Base-by-base conservation (phyloP, 345 rosid genomes). In the Eucalyptus pauciflora region DNA sequence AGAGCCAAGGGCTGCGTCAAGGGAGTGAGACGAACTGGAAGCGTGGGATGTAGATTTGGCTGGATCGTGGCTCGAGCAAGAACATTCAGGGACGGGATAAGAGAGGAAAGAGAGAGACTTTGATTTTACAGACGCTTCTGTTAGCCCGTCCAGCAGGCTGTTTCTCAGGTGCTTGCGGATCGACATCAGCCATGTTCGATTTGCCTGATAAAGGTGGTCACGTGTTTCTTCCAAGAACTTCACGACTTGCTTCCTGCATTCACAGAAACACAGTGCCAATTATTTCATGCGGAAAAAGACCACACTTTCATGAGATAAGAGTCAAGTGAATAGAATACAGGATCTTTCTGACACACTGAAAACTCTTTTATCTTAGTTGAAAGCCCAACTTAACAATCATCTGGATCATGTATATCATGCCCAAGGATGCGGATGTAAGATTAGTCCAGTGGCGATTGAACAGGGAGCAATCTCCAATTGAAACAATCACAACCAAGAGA, bases 11-110 rank as follows among this genome's bases (percentile, higher is more conserved):
- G 92, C 89, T 29, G 94, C 86, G 69, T 92, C 92, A 88, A 95
- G 85, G 37, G 91, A 81, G 85, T 58, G 89, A n/a, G 85, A n/a
- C 8, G 90, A 48, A 85, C 88, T 88, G 29, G 96, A 94, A 56
- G 90, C 81, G 51, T 93, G 92, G 49, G 80, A 80, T 45, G 91
- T 71, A 56, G 90, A 71, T 91, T 89, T 67, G 43, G 52, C 86
- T 16, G 89, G 88, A 43, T 91, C 89, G 76, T 54, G 85, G 87
- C 91, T 92, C 56, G 91, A 86, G 92, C 99, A 98, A 90, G 97
- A 95, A 92, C 99, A 98, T 93, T 98, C 99, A 1, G 98, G 99
- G 71, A 94, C 94, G 2, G 99, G 98, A 91, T 97, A 96, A 29
- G 97, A 93, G 50, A 98, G 96, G 90, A 97, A 97, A 86, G 98